Evolutionary conservation across 2,329 filamentous ascomycete genomes (phyloP).

Genomic region (Hypoxylon rubiginosum): DNA sequence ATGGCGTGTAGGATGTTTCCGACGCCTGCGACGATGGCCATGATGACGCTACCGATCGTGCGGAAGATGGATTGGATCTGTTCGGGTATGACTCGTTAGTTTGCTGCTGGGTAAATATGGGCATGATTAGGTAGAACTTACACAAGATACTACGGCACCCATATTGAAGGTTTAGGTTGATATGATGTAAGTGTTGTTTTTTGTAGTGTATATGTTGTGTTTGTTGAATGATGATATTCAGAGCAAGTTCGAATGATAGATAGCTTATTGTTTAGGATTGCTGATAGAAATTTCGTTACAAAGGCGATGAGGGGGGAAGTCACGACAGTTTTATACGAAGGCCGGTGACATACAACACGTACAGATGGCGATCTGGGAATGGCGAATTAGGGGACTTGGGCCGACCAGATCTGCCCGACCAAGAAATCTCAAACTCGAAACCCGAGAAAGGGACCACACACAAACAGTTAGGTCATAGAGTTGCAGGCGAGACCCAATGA

Average conservation of each 20-base stretch:
- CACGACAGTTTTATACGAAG: slow-evolving; percentile 28
- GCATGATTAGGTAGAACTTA: slow-evolving; percentile 62
- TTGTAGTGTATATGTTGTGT: slow-evolving; percentile 20
- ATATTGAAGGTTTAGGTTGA: slow-evolving; percentile 64
- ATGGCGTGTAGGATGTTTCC: slow-evolving; percentile 75
- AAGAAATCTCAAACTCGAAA: slow-evolving; percentile 22
- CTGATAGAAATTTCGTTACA: slow-evolving; percentile 7
- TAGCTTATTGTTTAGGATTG: slow-evolving; percentile 6
- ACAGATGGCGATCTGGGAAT: neutral
- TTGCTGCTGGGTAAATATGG: neutral
- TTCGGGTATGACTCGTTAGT: slow-evolving; percentile 37
- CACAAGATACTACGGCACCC: slow-evolving; percentile 87
- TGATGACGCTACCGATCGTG: slow-evolving; percentile 75
- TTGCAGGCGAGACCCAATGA: slow-evolving; percentile 36
- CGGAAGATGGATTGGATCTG: slow-evolving; percentile 72
- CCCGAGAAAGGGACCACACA: slow-evolving; percentile 21
- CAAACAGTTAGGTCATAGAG: slow-evolving; percentile 40
- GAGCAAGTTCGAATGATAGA: slow-evolving; percentile 6
- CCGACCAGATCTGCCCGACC: slow-evolving; percentile 3
- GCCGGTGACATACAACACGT: slow-evolving; percentile 14
- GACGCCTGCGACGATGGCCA: slow-evolving; percentile 77
- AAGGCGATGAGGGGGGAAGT: slow-evolving; percentile 17
- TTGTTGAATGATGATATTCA: slow-evolving; percentile 15
- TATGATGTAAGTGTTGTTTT: slow-evolving; percentile 20
- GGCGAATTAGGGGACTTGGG: slow-evolving; percentile 18